Percentiles rank a stretch among this genome's conserved stretches.
phyloP scores from a whole-genome alignment of 1,284 basidiomycete species.

The Schizophyllum amplum region DNA sequence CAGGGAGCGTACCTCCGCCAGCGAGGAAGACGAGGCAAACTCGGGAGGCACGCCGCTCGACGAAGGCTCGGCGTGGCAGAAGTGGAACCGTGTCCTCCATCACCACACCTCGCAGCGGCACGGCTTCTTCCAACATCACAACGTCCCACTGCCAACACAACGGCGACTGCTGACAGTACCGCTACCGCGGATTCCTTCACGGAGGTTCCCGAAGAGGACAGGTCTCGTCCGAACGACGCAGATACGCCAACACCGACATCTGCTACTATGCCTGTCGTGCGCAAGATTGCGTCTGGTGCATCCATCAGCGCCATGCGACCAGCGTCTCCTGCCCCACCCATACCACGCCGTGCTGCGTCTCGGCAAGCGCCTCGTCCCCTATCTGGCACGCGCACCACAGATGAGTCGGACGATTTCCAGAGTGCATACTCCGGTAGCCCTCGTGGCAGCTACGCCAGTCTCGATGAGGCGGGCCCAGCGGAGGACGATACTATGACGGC shows the following conservation, averaged over 20 bases:
- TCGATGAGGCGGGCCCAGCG: slow-evolving; percentile 13
- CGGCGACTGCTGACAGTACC: slow-evolving; percentile 5
- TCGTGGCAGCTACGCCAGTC: slow-evolving; percentile 40
- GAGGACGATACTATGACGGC: slow-evolving; percentile 14
- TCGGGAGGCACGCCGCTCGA: slow-evolving; percentile 17
- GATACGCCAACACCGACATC: slow-evolving; percentile 22
- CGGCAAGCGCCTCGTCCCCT: background rate
- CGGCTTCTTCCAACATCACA: slow-evolving; percentile 39
- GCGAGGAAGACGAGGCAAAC: no score
- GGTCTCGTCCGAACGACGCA: slow-evolving; percentile 3
- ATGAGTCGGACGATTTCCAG: slow-evolving; percentile 80
- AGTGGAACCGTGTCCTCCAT: background rate
- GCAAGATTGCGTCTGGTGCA: background rate
- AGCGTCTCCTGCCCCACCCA: background rate
- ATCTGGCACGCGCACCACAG: slow-evolving; percentile 34
- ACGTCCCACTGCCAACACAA: slow-evolving; percentile 17
- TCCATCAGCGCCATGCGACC: background rate
- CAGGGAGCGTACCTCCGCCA: slow-evolving; percentile 29
- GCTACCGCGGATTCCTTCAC: slow-evolving; percentile 1
- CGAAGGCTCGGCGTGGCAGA: background rate
- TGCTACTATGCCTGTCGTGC: slow-evolving; percentile 27
- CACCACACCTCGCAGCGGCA: slow-evolving; percentile 36
- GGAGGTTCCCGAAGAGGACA: slow-evolving; percentile 20
- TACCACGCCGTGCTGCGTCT: slow-evolving; percentile 2
- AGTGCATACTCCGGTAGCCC: slow-evolving; percentile 76